Evolutionary conservation across 129 eudicot species (phyloP).

Genomic region (Sambucus nigra): DNA sequence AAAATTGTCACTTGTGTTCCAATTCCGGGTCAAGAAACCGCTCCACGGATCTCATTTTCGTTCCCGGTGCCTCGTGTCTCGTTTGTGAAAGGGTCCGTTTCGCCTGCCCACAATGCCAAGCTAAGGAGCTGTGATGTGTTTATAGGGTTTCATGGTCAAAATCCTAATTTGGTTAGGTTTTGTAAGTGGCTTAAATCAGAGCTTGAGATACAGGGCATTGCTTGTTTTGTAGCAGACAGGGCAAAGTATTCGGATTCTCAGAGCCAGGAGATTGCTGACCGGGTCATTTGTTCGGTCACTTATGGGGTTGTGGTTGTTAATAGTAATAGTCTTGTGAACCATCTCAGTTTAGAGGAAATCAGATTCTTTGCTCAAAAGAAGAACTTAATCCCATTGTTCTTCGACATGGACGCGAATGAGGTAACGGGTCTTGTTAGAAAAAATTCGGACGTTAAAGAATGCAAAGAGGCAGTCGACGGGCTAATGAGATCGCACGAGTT

Average conservation of each 20-base stretch:
- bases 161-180: slow-evolving; percentile 54
- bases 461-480: slow-evolving; percentile 66
- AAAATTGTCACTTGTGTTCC: slow-evolving; percentile 63
- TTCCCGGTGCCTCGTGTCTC: slow-evolving; percentile 81
- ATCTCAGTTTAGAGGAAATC: slow-evolving; percentile 67
- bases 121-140: slow-evolving; percentile 91
- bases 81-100: slow-evolving; percentile 55
- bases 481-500: slow-evolving; percentile 49
- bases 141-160: slow-evolving; percentile 77
- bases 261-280: slow-evolving; percentile 86
- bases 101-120: slow-evolving; percentile 67
- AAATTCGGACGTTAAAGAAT: slow-evolving; percentile 53
- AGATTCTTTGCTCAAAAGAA: slow-evolving; percentile 82
- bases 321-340: slow-evolving; percentile 41
- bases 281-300: slow-evolving; percentile 73
- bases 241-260: slow-evolving; percentile 66
- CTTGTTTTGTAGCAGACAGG: slow-evolving; percentile 79
- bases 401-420: slow-evolving; percentile 41
- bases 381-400: slow-evolving; percentile 80
- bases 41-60: slow-evolving; percentile 71
- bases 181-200: slow-evolving; percentile 93
- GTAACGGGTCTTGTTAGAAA: slow-evolving; percentile 23
- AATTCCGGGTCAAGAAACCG: slow-evolving; percentile 32
- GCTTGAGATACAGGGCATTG: slow-evolving; percentile 92
- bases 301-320: slow-evolving; percentile 68